These are phyloP conservation scores for Dichotomocladium elegans DNA, from an alignment of 371 early-diverging fungal genomes.

Conservation along the genomic window DNA sequence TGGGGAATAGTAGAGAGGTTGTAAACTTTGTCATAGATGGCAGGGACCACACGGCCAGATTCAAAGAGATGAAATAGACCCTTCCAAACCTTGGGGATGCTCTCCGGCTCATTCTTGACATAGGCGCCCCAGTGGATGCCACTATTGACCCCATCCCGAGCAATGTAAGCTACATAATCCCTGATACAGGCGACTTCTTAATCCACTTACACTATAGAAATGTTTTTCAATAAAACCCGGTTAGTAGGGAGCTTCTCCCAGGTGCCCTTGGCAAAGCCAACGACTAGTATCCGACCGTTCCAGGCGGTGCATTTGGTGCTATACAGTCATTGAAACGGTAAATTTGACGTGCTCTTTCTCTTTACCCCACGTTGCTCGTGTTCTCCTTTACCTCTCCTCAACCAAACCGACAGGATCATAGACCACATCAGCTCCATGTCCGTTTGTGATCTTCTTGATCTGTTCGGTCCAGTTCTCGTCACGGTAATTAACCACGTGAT, in stretches of 20 bases:
- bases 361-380: background rate
- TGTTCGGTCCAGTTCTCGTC: slow-evolving; percentile 72
- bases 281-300: slow-evolving; percentile 81
- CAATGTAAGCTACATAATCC: background rate
- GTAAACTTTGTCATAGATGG: slow-evolving; percentile 69
- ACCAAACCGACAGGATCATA: slow-evolving; percentile 50
- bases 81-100: slow-evolving; percentile 69
- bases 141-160: slow-evolving; percentile 6
- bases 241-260: slow-evolving; percentile 83
- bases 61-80: slow-evolving; percentile 65
- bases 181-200: background rate
- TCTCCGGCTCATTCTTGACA: slow-evolving; percentile 58
- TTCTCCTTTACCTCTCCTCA: slow-evolving; percentile 46
- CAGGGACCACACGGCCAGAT: slow-evolving; percentile 59
- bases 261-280: slow-evolving; percentile 83
- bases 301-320: slow-evolving; percentile 77
- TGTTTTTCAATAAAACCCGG: slow-evolving; percentile 80
- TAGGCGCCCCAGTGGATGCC: slow-evolving; percentile 78
- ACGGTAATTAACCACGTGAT: slow-evolving; percentile 75
- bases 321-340: background rate
- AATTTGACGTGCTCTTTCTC: background rate
- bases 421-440: slow-evolving; percentile 72
- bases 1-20: slow-evolving; percentile 63
- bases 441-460: slow-evolving; percentile 70
- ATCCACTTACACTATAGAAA: slow-evolving; percentile 47